phyloP scores from a whole-genome alignment of 1,139 yeast genomes.

The Diutina siamensis region DNA sequence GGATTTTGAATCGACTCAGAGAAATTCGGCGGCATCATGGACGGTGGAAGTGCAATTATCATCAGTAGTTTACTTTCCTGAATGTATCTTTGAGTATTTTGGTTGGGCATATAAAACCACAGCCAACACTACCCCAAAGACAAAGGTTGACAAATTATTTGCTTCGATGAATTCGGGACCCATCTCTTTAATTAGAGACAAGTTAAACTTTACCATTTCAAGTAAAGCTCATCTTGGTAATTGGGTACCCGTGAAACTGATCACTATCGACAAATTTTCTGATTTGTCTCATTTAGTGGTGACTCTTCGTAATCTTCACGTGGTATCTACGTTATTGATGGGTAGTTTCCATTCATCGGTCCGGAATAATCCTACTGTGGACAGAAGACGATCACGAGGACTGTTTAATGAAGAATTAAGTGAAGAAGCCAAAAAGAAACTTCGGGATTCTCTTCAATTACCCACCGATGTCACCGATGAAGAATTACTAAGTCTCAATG shows the following conservation, averaged over 20 bases:
- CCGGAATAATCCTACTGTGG: not conserved
- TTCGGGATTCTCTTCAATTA: conserved; percentile 26
- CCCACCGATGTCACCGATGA: conserved; percentile 29
- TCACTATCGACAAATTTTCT: conserved; percentile 15
- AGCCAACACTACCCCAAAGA: not conserved
- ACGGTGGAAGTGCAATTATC: conserved; percentile 8
- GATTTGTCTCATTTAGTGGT: conserved; percentile 13
- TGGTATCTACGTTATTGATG: conserved; percentile 15
- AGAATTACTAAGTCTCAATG: conserved; percentile 26
- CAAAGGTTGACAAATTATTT: conserved; percentile 7
- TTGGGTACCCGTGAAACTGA: conserved; percentile 14
- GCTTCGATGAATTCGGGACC: not conserved
- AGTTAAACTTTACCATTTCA: conserved; percentile 8
- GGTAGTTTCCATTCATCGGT: not conserved
- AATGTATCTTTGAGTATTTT: conserved; percentile 6
- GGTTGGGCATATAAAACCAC: conserved; percentile 5
- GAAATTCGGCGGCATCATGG: conserved; percentile 12
- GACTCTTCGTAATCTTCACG: conserved; percentile 21
- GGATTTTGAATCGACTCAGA: conserved; percentile 8
- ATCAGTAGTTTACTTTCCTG: not conserved
- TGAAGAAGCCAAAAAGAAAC: conserved; percentile 11
- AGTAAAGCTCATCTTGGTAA: conserved; percentile 8
- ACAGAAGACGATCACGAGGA: not conserved
- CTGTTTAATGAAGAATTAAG: not conserved
- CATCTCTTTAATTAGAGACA: not conserved